Conservation (phyloP, 140 eudicot genomes). For the Anethum foeniculum region DNA sequence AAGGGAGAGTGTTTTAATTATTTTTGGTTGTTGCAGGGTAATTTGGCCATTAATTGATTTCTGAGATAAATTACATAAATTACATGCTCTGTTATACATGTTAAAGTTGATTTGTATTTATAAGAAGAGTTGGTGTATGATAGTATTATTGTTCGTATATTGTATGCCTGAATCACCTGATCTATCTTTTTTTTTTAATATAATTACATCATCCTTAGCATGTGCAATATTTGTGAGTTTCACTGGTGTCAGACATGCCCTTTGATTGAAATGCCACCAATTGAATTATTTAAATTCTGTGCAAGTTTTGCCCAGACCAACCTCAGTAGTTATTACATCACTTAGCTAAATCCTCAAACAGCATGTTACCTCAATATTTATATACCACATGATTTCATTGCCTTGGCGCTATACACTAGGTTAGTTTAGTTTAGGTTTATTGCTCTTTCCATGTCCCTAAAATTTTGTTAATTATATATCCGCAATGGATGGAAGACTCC, state of each 20-base stretch:
- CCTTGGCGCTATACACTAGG: background rate
- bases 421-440: background rate
- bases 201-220: background rate
- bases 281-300: background rate
- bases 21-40: background rate
- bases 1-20: background rate
- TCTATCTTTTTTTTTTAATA: background rate
- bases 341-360: background rate
- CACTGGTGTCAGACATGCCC: background rate
- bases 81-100: slow-evolving; percentile 5
- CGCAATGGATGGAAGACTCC: background rate
- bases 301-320: background rate
- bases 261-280: background rate
- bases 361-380: no score
- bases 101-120: background rate
- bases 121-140: background rate
- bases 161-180: background rate
- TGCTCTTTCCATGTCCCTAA: background rate
- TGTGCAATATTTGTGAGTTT: background rate
- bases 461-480: no score
- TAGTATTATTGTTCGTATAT: background rate
- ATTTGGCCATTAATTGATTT: background rate
- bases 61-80: background rate
- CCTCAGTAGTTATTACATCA: background rate
- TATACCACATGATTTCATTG: background rate